A percentile compares a stretch with the other conserved stretches of the same genome.
phyloP scores from a whole-genome alignment of 1,284 basidiomycete species.

The Inonotus hispidus region DNA sequence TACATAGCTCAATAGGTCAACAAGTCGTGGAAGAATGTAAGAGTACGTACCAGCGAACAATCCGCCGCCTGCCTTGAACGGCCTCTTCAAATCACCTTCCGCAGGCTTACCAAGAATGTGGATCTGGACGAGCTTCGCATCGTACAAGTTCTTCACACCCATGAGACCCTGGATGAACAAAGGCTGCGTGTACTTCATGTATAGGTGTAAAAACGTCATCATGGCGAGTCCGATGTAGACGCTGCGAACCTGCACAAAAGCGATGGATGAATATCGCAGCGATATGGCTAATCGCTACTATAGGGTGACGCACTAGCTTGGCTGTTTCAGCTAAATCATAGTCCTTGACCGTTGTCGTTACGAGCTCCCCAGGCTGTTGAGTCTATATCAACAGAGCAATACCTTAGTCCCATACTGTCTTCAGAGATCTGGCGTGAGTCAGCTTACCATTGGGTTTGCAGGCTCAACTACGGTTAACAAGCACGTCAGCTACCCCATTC shows the following conservation, averaged over 20 bases:
- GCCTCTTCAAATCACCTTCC: constrained; percentile 85
- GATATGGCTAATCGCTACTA: neutral
- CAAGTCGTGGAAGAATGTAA: neutral
- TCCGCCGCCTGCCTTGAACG: constrained; percentile 73
- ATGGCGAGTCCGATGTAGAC: constrained; percentile 79
- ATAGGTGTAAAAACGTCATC: constrained; percentile 87
- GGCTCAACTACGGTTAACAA: constrained; percentile 46
- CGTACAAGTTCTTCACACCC: constrained; percentile 83
- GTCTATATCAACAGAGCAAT: neutral
- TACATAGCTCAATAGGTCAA: constrained; percentile 12
- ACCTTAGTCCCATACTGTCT: neutral
- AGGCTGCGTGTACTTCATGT: constrained; percentile 87
- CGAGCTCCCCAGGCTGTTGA: constrained; percentile 65
- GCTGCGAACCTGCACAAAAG: constrained; percentile 48
- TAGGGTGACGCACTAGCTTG: constrained; percentile 62
- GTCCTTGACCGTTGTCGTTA: constrained; percentile 90
- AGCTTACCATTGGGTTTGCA: constrained; percentile 51
- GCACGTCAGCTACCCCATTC: constrained; percentile 8
- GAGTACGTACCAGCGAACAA: constrained; percentile 61
- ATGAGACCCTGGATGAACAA: constrained; percentile 89
- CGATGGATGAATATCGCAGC: neutral
- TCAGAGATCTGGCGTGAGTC: neutral
- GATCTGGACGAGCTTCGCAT: constrained; percentile 78
- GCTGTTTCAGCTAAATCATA: constrained; percentile 88
- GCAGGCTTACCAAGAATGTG: constrained; percentile 74